Base-by-base conservation (phyloP, 768 basidiomycete genomes). In the Naganishia antarctica region DNA sequence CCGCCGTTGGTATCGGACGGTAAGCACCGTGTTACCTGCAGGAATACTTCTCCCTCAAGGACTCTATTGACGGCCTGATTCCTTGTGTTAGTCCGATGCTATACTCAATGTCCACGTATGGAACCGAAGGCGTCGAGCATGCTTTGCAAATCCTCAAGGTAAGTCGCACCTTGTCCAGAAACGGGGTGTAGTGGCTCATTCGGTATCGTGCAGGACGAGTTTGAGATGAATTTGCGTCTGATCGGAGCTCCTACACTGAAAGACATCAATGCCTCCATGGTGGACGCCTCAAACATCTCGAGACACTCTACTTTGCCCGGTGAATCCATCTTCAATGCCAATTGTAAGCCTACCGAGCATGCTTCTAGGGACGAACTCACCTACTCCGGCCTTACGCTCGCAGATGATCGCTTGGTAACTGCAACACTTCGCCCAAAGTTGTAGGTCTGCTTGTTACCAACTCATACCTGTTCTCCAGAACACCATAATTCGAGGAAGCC, bases 211-310 rank as follows among this genome's bases (percentile, higher is more conserved):
- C 73, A 97, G 91, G 90, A 93, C 70, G 94, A 99, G 77, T 91
- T 99, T 70, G 90, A 93, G 81, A 97, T 98, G 94, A 92, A 94
- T 78, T 83, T 97, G 84, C 87, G 93, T 16, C 81, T 98, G 1
- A 78, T 99, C 29, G 94, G 94, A 7, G 92, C 92, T 0, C 84
- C 82, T 3, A 87, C 83, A 0, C 76, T 98, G 46, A 82, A 82
- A 60, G 90, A 97, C 34, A 80, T 98, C 62, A 84, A 85, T 0
- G 89, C 88, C 0, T 84, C 85, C 46, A 93, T 98, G 93, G 90
- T 98, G 8, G 91, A 97, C 59, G 85, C 86, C 13, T 83, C 84
- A 0, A 86, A 85, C 58, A 78, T 94, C 31, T 80, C 81, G 59
- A 76, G 81, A 26, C 91, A 91, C 71, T 76, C 85, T 21, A 86